Conservation (phyloP, 306 rosid genomes). For the Gastrolobium bilobum region DNA sequence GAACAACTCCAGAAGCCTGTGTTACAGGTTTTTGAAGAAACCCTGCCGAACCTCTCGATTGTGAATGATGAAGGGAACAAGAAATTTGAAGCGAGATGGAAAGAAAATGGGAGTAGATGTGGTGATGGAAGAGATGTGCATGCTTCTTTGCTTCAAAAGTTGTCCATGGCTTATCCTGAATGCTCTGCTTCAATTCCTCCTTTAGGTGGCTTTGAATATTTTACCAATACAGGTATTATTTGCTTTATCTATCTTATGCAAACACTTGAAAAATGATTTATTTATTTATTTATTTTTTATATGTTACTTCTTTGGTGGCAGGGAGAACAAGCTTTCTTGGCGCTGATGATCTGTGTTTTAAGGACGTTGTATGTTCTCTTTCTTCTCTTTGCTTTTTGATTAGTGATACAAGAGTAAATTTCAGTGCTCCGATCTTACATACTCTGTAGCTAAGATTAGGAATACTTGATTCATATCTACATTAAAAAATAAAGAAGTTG, state of each 20-base stretch:
- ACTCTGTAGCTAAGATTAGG: no score
- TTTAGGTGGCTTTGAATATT: slow-evolving; percentile 68
- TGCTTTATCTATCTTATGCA: neutral
- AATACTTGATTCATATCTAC: no score
- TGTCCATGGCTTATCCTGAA: slow-evolving; percentile 73
- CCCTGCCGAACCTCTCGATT: slow-evolving; percentile 64
- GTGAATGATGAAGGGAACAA: slow-evolving; percentile 50
- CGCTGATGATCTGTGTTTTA: slow-evolving; percentile 60
- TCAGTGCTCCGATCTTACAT: no score
- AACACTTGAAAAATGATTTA: neutral
- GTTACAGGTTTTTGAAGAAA: slow-evolving; percentile 61
- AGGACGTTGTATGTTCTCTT: slow-evolving; percentile 70
- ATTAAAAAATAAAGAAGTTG: no score
- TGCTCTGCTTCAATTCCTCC: slow-evolving; percentile 62
- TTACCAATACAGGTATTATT: slow-evolving; percentile 64
- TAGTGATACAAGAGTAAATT: neutral
- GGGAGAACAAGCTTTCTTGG: slow-evolving; percentile 69
- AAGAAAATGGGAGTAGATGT: slow-evolving; percentile 33
- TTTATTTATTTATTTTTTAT: neutral
- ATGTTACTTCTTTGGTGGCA: slow-evolving; percentile 59
- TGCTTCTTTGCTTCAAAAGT: slow-evolving; percentile 64
- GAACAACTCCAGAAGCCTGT: slow-evolving; percentile 70
- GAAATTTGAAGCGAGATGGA: slow-evolving; percentile 61
- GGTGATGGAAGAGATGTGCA: slow-evolving; percentile 53
- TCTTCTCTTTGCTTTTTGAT: slow-evolving; percentile 5